A percentile compares a stretch with the other conserved stretches of the same genome.
Conservation (phyloP, 2,329 filamentous ascomycete genomes). For the Paracoccidioides brasiliensis region DNA sequence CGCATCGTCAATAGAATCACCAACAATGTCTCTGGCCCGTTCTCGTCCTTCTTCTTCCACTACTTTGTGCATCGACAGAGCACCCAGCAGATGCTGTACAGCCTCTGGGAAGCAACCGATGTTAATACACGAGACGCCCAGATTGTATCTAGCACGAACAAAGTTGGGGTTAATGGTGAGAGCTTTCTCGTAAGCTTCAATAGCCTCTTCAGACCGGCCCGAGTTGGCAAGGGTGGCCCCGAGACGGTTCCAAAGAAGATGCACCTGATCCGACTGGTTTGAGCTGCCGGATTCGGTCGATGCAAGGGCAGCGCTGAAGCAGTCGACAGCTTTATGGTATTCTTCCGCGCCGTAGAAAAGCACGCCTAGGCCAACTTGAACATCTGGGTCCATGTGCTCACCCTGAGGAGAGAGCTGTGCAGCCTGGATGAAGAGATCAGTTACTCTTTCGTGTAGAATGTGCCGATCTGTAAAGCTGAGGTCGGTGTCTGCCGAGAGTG, state of each 20-base stretch:
- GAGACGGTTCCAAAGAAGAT: conserved; percentile 93
- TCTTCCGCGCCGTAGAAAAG: conserved; percentile 97
- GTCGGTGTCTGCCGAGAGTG: conserved; percentile 59
- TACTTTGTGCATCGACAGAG: conserved; percentile 88
- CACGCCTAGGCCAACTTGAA: conserved; percentile 91
- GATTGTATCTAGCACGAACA: conserved; percentile 89
- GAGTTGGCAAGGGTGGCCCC: conserved; percentile 93
- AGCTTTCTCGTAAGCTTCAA: conserved; percentile 89
- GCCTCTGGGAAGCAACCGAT: conserved; percentile 91
- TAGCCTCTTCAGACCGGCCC: conserved; percentile 86
- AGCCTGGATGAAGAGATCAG: conserved; percentile 77
- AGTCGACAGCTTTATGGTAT: conserved; percentile 97
- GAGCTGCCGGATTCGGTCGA: conserved; percentile 70
- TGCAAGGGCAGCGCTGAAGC: conserved; percentile 83
- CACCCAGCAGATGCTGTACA: conserved; percentile 80
- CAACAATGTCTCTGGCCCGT: conserved; percentile 68
- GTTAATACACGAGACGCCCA: conserved; percentile 94
- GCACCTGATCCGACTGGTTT: conserved; percentile 75
- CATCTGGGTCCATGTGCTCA: conserved; percentile 94
- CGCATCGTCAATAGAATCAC: conserved; percentile 49
- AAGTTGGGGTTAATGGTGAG: conserved; percentile 88
- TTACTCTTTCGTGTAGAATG: conserved; percentile 78
- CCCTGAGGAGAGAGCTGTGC: conserved; percentile 85
- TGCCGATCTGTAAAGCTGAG: conserved; percentile 91
- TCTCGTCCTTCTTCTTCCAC: conserved; percentile 76